phyloP scores from a whole-genome alignment of 495 filamentous ascomycete genomes.

The Pyrenula aspistea region DNA sequence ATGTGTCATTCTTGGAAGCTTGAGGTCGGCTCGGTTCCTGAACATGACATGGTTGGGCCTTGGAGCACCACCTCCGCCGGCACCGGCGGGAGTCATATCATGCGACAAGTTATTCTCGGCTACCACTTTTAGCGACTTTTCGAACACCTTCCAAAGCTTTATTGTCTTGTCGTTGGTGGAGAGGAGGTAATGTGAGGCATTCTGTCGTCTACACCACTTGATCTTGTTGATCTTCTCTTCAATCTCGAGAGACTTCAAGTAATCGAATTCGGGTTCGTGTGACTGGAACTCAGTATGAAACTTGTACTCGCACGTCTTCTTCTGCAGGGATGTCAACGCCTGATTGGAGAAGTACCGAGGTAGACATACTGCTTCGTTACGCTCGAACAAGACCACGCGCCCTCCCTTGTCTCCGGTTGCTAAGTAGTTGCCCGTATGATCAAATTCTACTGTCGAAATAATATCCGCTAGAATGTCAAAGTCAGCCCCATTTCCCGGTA shows the following conservation, averaged over 20 bases:
- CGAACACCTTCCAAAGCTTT: constrained; percentile 99
- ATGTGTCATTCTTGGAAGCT: constrained; percentile 89
- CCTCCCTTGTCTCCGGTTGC: constrained; percentile 98
- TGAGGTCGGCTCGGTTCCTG: constrained; percentile 68
- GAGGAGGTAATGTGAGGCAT: constrained; percentile 94
- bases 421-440: constrained; percentile 96
- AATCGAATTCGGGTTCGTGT: constrained; percentile 98
- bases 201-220: constrained; percentile 97
- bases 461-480: constrained; percentile 64
- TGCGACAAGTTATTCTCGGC: constrained; percentile 97
- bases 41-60: constrained; percentile 63
- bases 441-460: constrained; percentile 98
- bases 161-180: constrained; percentile 99
- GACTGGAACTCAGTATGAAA: constrained; percentile 99
- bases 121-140: constrained; percentile 97
- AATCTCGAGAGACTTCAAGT: constrained; percentile 97
- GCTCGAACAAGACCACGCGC: constrained; percentile 89
- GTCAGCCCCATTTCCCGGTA: constrained; percentile 12
- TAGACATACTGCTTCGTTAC: constrained; percentile 76
- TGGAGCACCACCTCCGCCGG: constrained; percentile 58
- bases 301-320: constrained; percentile 99
- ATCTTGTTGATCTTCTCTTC: constrained; percentile 99
- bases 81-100: constrained; percentile 74
- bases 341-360: constrained; percentile 4
- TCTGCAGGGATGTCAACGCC: constrained; percentile 41